Evolutionary conservation across 345 rosid species (phyloP).

Genomic region (Eucalyptus cloeziana): DNA sequence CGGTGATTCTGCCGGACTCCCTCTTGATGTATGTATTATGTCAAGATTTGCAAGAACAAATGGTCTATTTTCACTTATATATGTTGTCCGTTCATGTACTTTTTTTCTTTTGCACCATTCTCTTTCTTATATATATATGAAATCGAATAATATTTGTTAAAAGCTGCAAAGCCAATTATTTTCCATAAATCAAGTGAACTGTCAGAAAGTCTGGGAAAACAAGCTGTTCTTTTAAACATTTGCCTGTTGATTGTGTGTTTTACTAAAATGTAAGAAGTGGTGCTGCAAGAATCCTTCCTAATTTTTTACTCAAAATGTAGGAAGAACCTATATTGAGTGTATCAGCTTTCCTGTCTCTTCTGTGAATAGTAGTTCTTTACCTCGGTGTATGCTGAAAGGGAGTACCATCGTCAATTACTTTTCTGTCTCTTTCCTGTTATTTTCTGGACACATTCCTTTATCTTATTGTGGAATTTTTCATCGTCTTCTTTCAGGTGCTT

Average conservation of each 20-base stretch:
- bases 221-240: neutral
- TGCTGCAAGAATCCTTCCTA: neutral
- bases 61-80: neutral
- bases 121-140: neutral
- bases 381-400: neutral
- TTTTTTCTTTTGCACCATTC: neutral
- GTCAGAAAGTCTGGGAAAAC: neutral
- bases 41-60: neutral
- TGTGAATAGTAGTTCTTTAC: neutral
- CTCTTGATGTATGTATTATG: conserved; percentile 71
- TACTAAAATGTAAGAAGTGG: neutral
- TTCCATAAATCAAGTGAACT: neutral
- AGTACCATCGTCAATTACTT: neutral
- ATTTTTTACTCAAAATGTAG: neutral
- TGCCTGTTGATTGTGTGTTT: neutral
- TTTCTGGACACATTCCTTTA: neutral
- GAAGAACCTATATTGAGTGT: neutral
- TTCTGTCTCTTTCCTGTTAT: neutral
- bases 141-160: neutral
- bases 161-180: neutral
- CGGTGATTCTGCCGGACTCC: conserved; percentile 58
- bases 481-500: conserved; percentile 41
- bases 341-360: neutral
- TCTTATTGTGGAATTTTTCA: neutral
- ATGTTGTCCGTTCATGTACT: neutral